These are phyloP conservation scores for Botrytis fragariae DNA, from an alignment of 2,329 filamentous ascomycete species.

Conservation along the genomic window DNA sequence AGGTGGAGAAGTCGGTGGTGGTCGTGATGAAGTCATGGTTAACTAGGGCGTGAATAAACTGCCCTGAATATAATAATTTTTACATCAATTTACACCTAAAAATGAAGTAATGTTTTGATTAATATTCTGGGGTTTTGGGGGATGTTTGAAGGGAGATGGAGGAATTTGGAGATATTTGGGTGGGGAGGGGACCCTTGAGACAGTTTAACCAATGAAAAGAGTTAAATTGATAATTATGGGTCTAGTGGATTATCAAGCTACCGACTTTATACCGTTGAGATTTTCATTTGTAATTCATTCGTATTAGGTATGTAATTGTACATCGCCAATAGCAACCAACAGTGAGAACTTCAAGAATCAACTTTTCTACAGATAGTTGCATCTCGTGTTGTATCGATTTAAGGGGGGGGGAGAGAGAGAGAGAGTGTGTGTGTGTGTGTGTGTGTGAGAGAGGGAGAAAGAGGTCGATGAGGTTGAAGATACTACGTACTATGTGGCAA, in stretches of 20 bases:
- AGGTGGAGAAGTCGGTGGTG: conserved; percentile 6
- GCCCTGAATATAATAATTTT: background rate
- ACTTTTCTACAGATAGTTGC: background rate
- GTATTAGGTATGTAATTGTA: background rate
- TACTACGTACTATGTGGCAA: background rate
- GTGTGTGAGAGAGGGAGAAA: too few species aligned
- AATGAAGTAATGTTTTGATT: conserved; percentile 9
- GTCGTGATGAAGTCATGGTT: conserved; percentile 18
- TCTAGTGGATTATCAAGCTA: background rate
- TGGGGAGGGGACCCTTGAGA: background rate
- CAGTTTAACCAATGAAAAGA: background rate
- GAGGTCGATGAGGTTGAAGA: background rate
- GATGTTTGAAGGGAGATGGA: background rate
- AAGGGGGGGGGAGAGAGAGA: too few species aligned
- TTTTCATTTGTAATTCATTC: conserved; percentile 8
- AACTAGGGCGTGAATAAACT: background rate
- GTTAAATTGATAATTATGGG: conserved; percentile 3
- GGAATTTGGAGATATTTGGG: background rate
- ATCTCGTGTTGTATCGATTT: background rate
- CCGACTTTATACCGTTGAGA: conserved; percentile 13
- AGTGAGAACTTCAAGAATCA: background rate
- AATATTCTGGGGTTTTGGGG: background rate
- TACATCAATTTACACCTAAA: conserved; percentile 1
- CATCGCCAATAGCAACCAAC: background rate
- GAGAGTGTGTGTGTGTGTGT: too few species aligned